These are phyloP conservation scores for Gossypium davidsonii DNA, from an alignment of 441 rosid genomes.

Conservation along the genomic window DNA sequence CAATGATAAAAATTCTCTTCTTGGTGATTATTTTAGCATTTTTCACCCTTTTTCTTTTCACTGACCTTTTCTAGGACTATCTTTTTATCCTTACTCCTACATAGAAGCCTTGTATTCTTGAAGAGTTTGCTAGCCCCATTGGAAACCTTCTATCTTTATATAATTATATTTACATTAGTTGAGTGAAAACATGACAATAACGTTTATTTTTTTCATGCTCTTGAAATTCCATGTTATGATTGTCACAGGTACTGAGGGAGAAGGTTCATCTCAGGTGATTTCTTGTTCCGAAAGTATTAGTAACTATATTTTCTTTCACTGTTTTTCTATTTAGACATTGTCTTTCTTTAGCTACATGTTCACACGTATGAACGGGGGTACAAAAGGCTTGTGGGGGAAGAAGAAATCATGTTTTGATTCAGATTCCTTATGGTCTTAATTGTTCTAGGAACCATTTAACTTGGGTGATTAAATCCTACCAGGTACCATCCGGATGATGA, in stretches of 20 bases:
- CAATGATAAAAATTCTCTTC: too few relatives aligned
- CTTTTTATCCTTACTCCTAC: not conserved
- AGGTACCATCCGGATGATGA: constrained; percentile 33
- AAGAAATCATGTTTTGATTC: constrained; percentile 41
- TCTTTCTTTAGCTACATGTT: constrained; percentile 32
- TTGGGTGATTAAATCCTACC: constrained; percentile 60
- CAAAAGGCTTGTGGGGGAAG: constrained; percentile 42
- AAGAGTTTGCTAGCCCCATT: constrained; percentile 37
- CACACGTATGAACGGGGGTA: constrained; percentile 55
- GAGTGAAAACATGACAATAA: constrained; percentile 3
- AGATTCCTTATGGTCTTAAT: constrained; percentile 57
- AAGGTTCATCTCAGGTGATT: constrained; percentile 50
- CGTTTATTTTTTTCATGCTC: constrained; percentile 11
- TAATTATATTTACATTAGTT: not conserved
- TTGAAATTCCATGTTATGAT: constrained; percentile 13
- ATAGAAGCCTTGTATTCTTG: not conserved
- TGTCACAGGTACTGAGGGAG: constrained; percentile 37
- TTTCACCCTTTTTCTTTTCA: too few relatives aligned
- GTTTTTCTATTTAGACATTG: not conserved
- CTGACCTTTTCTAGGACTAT: too few relatives aligned
- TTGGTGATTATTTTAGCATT: too few relatives aligned
- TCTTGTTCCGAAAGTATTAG: not conserved
- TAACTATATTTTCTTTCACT: not conserved
- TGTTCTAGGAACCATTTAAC: constrained; percentile 58
- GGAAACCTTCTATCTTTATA: constrained; percentile 5